Evolutionary conservation across 1,284 basidiomycete species (phyloP), one percentile per base, ranked within the genome.

Genomic region (Ganoderma boninense): DNA sequence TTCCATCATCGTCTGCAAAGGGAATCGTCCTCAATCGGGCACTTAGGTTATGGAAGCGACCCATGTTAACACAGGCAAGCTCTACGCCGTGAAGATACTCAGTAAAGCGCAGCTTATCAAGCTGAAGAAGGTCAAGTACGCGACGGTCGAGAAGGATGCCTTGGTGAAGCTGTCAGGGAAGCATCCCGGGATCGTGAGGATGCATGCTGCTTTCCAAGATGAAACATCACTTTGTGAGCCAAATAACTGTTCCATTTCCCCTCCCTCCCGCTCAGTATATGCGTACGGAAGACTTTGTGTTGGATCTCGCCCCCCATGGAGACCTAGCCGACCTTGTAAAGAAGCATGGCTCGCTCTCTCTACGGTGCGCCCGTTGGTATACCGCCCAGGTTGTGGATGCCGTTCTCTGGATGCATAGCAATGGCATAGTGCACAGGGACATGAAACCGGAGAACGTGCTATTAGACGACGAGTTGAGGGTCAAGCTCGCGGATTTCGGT

Each of bases 71-170:
- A 71, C 71, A 18, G 56, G 44, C 11, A 69, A 71, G 44, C 69
- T 57, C 2, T 74, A 67, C n/a, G 73, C 73, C 2, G 64, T 74
- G 10, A 74, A 74, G 43, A 74, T 74, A 26, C 64, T 74, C 42
- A 74, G 73, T 54, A 74, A 74, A 46, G 56, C 69, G n/a, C 71
- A 72, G 35, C 54, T 74, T 32, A 71, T 74, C 57, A 72, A 68
- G 56, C 69, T 68, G 57, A 74, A 74, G 69, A 74, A 74, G 35
- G 73, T 72, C 69, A 74, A 71, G 60, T 74, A 74, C 61, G 73
- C 73, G 3, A 72, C 62, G 35, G 69, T 72, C 14, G 73, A 74
- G 66, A 74, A 74, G 67, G 71, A 74, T 62, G 65, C 69, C 4
- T 62, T 74, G 35, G 73, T 66, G 20, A 69, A 71, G 69, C 62